A percentile compares a stretch with the other conserved stretches of the same genome.
Evolutionary conservation across 2,329 filamentous ascomycete genomes (phyloP).

Genomic region (Calonectria pteridis): DNA sequence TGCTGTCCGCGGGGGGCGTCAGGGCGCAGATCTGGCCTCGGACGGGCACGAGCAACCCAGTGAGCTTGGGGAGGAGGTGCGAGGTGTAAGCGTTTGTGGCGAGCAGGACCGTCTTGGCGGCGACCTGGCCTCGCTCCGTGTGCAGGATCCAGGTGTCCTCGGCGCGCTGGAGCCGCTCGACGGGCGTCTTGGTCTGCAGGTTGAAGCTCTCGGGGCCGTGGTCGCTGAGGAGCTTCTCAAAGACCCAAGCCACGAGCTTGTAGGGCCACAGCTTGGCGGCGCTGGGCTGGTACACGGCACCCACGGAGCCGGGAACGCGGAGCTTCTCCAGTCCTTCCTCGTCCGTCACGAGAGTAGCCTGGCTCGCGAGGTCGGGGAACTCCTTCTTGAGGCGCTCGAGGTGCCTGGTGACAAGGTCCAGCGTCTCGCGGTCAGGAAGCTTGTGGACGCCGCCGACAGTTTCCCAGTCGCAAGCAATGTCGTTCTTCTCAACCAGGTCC

Average conservation of each 20-base stretch:
- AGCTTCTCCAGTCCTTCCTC: constrained; percentile 61
- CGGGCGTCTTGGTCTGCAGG: constrained; percentile 80
- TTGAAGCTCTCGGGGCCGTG: constrained; percentile 67
- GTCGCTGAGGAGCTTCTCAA: constrained; percentile 67
- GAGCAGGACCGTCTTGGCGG: constrained; percentile 75
- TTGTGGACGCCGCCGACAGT: constrained; percentile 73
- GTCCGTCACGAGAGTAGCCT: constrained; percentile 56
- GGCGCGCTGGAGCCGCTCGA: constrained; percentile 59
- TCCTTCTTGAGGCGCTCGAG: constrained; percentile 62
- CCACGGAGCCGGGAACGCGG: constrained; percentile 68
- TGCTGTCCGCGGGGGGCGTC: constrained; percentile 61
- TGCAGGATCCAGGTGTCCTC: constrained; percentile 68
- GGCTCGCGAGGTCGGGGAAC: constrained; percentile 69
- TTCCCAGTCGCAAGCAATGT: constrained; percentile 78
- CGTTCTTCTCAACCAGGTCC: constrained; percentile 66
- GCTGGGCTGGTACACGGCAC: constrained; percentile 72
- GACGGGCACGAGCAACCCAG: constrained; percentile 80
- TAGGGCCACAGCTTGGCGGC: constrained; percentile 86
- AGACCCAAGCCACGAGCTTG: constrained; percentile 80
- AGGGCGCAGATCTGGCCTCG: constrained; percentile 80
- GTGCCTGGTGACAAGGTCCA: constrained; percentile 63
- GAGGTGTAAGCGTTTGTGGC: constrained; percentile 90
- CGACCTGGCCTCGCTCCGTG: constrained; percentile 77
- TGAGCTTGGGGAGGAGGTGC: constrained; percentile 76
- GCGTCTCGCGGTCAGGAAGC: constrained; percentile 68